Evolutionary conservation across 768 basidiomycete genomes (phyloP).

Genomic region (Xerocomellus dryophilus): DNA sequence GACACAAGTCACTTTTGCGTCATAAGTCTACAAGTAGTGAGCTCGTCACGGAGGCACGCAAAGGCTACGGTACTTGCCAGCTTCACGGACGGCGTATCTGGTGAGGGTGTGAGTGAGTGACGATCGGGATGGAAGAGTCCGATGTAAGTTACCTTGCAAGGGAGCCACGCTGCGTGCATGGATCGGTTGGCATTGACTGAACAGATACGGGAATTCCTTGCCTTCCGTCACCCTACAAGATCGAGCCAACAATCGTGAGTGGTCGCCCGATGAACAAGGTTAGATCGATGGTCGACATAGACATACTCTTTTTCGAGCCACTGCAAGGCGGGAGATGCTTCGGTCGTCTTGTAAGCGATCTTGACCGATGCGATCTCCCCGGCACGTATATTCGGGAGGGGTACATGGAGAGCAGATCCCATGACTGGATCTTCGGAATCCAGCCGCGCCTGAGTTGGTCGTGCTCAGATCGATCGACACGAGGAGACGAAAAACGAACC

Average conservation of each 20-base stretch:
- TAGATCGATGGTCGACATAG: constrained; percentile 25
- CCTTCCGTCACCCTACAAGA: constrained; percentile 74
- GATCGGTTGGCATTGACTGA: constrained; percentile 93
- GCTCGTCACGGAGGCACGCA: neutral
- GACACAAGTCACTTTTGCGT: constrained; percentile 71
- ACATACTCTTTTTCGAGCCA: constrained; percentile 79
- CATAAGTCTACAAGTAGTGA: constrained; percentile 59
- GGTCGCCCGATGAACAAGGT: neutral
- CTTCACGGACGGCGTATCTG: constrained; percentile 87
- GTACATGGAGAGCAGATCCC: constrained; percentile 71
- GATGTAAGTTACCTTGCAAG: constrained; percentile 56
- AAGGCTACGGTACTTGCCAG: constrained; percentile 46
- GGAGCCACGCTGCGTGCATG: constrained; percentile 79
- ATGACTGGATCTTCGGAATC: constrained; percentile 62
- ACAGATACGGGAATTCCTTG: constrained; percentile 79
- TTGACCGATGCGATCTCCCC: constrained; percentile 46
- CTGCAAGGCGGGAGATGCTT: constrained; percentile 73
- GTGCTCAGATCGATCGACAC: neutral
- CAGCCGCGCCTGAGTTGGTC: constrained; percentile 44
- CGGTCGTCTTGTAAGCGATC: constrained; percentile 72
- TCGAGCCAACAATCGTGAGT: neutral
- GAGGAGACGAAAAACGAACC: constrained; percentile 35
- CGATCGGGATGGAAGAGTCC: neutral
- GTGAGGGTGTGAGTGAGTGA: neutral
- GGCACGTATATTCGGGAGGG: constrained; percentile 38